These are phyloP conservation scores for Caryopteris hybrid DNA, from an alignment of 305 asterid genomes.

Conservation along the genomic window DNA sequence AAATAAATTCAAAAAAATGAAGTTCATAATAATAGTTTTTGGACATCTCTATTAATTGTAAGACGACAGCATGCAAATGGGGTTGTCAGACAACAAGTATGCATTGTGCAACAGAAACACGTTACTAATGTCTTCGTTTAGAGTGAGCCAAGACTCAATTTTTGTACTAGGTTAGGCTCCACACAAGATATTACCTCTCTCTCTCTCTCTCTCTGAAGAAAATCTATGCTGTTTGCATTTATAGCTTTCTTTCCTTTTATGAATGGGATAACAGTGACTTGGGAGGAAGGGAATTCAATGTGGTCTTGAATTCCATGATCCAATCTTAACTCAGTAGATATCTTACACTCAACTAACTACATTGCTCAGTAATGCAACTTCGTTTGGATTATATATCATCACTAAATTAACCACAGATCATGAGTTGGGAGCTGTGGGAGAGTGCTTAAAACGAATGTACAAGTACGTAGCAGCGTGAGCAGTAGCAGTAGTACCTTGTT, in stretches of 20 bases:
- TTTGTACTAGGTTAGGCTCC: constrained; percentile 21
- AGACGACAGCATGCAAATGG: background rate
- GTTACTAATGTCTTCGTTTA: background rate
- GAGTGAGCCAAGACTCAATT: background rate
- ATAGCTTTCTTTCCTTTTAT: background rate
- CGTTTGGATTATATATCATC: too few species aligned
- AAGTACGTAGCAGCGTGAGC: background rate
- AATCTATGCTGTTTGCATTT: background rate
- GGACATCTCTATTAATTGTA: background rate
- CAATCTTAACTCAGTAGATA: background rate
- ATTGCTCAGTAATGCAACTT: too few species aligned
- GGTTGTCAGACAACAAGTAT: background rate
- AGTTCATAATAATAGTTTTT: too few species aligned
- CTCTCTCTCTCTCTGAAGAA: background rate
- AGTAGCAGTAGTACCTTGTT: constrained; percentile 39
- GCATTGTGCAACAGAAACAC: background rate
- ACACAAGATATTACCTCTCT: background rate
- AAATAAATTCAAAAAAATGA: background rate
- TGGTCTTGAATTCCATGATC: background rate
- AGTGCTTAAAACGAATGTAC: background rate
- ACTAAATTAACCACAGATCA: too few species aligned
- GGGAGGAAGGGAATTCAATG: background rate
- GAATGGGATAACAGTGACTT: constrained; percentile 15
- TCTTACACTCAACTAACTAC: too few species aligned
- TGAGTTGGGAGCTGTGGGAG: too few species aligned